Conservation (phyloP, 1,284 basidiomycete genomes). For the Cutaneotrichosporon sp. region DNA sequence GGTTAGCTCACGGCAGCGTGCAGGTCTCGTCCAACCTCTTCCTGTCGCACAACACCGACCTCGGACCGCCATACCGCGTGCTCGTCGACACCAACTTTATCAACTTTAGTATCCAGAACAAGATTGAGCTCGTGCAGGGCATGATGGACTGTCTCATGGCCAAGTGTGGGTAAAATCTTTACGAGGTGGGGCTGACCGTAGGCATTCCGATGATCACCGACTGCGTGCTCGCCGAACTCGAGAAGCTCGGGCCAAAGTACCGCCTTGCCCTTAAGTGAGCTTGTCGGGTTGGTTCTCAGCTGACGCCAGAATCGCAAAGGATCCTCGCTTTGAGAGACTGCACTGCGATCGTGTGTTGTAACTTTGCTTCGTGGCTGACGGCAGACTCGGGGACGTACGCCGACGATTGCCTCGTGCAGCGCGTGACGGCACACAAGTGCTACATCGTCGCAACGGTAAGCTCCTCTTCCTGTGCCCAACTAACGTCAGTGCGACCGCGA, state of each 20-base stretch:
- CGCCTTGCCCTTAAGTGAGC: conserved; percentile 80
- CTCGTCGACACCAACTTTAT: conserved; percentile 99
- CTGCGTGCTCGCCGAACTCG: conserved; percentile 95
- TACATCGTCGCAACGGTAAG: conserved; percentile 86
- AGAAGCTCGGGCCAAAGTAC: conserved; percentile 94
- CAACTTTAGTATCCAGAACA: conserved; percentile 97
- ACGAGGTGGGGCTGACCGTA: conserved; percentile 44
- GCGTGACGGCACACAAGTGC: conserved; percentile 90
- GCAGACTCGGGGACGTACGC: conserved; percentile 86
- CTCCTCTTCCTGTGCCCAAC: neutral
- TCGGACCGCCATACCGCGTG: conserved; percentile 94
- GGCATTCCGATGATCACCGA: conserved; percentile 98
- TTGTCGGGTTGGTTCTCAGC: conserved; percentile 6
- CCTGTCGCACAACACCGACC: conserved; percentile 89
- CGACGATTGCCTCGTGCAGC: conserved; percentile 95
- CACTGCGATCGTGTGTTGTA: conserved; percentile 58
- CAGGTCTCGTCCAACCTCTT: conserved; percentile 57
- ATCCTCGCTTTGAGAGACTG: conserved; percentile 92
- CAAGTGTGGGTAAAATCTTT: conserved; percentile 69
- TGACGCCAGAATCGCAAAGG: conserved; percentile 73
- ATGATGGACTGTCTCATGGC: conserved; percentile 99
- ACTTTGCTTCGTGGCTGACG: neutral
- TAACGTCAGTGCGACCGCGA: conserved; percentile 74
- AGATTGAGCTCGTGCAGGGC: conserved; percentile 88
- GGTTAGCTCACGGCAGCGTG: conserved; percentile 12